Evolutionary conservation across 345 rosid genomes (phyloP).

Genomic region (Hibiscus syriacus): DNA sequence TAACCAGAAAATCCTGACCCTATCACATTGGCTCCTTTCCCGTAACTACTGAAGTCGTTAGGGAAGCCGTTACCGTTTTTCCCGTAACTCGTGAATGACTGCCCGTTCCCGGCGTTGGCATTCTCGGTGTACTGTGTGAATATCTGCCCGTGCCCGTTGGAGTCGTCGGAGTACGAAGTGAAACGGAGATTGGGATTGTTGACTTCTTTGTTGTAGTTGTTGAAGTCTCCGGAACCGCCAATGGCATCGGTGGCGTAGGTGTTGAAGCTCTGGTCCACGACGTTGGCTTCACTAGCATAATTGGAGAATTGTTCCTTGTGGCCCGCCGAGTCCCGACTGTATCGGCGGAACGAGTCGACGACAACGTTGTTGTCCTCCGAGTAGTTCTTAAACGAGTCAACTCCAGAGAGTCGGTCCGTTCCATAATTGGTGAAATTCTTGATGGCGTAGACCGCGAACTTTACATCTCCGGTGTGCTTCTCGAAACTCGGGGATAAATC

Average conservation of each 20-base stretch:
- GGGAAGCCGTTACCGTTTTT: slow-evolving; percentile 58
- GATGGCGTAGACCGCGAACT: slow-evolving; percentile 43
- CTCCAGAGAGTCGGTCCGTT: slow-evolving; percentile 34
- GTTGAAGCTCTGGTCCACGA: slow-evolving; percentile 63
- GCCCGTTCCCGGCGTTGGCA: slow-evolving; percentile 51
- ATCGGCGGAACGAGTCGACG: slow-evolving; percentile 48
- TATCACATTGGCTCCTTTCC: slow-evolving; percentile 45
- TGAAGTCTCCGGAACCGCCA: slow-evolving; percentile 62
- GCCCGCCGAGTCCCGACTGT: slow-evolving; percentile 37
- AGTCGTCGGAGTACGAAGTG: slow-evolving; percentile 48
- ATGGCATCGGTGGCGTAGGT: slow-evolving; percentile 54
- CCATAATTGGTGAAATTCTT: slow-evolving; percentile 82
- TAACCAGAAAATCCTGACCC: slow-evolving; percentile 62
- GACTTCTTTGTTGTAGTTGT: slow-evolving; percentile 36
- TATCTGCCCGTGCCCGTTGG: slow-evolving; percentile 34
- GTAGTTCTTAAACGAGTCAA: slow-evolving; percentile 48
- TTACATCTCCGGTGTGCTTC: slow-evolving; percentile 39
- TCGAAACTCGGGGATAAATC: slow-evolving; percentile 36
- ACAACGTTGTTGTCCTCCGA: slow-evolving; percentile 27
- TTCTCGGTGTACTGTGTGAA: slow-evolving; percentile 44
- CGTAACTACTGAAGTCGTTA: slow-evolving; percentile 49
- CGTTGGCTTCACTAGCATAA: slow-evolving; percentile 39
- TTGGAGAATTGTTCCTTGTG: slow-evolving; percentile 36
- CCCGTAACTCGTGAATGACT: slow-evolving; percentile 54
- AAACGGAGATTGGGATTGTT: slow-evolving; percentile 60